Evolutionary conservation across 164 flowering plant genomes (phyloP).

Genomic region (Piper betle): DNA sequence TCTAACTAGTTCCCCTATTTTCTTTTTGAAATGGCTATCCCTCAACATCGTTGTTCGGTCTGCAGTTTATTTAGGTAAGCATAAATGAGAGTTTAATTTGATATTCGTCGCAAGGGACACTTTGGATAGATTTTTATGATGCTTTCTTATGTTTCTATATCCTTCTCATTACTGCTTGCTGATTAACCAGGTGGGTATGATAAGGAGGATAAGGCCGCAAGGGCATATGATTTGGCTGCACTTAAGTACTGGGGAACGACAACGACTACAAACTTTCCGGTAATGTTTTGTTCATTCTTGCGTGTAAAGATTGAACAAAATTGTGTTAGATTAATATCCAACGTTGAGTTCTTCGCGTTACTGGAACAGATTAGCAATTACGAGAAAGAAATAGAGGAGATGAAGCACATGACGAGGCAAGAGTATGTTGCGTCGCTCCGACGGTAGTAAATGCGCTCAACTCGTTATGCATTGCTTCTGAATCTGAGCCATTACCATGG

Average conservation of each 20-base stretch:
- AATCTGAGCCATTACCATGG: background rate
- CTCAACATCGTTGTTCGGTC: slow-evolving; percentile 6
- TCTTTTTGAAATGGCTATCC: slow-evolving; percentile 9
- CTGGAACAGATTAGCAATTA: slow-evolving; percentile 49
- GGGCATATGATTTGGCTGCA: slow-evolving; percentile 94
- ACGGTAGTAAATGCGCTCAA: slow-evolving; percentile 32
- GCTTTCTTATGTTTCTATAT: background rate
- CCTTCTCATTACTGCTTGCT: background rate
- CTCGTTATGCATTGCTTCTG: background rate
- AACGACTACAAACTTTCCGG: slow-evolving; percentile 83
- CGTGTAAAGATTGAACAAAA: too few species aligned
- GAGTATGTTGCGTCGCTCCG: slow-evolving; percentile 84
- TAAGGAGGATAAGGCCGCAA: slow-evolving; percentile 93
- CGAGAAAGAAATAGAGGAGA: slow-evolving; percentile 81
- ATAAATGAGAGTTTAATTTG: too few species aligned
- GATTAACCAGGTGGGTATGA: slow-evolving; percentile 69
- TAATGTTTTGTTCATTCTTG: slow-evolving; percentile 11
- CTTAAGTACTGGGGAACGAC: slow-evolving; percentile 92
- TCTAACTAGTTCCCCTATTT: too few species aligned
- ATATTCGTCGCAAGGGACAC: background rate
- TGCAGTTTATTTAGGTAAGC: slow-evolving; percentile 87
- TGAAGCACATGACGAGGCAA: slow-evolving; percentile 96
- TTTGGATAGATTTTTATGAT: too few species aligned
- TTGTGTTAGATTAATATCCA: too few species aligned
- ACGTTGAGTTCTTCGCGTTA: too few species aligned